Evolutionary conservation across 2,329 filamentous ascomycete species (phyloP), one percentile per base, ranked within the genome.

Genomic region (Salinomyces thailandicus): DNA sequence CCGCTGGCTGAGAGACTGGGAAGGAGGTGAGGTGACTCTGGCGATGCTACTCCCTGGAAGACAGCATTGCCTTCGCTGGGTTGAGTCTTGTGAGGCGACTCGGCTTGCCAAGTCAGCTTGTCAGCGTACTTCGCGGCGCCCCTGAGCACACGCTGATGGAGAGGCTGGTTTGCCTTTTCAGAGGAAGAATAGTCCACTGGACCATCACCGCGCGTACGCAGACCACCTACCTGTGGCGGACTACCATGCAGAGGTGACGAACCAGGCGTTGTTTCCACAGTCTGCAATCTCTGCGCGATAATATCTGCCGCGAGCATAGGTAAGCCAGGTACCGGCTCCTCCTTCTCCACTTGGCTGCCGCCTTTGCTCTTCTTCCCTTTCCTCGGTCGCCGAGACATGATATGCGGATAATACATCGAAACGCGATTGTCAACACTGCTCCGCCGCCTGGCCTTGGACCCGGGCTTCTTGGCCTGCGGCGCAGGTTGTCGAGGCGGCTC

Each of bases 221-320:
- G 12, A 18, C 7, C 7, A 7, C 20, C 20, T 7, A n/a, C 20
- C 7, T 24, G 7, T 7, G 7, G 7, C 7, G 7, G 20, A n/a
- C 20, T 24, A n/a, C 20, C 20, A n/a, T n/a, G 20, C 20, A 35
- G 18, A 9, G 29, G 15, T n/a, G 43, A 30, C 15, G 31, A 26
- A 18, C 20, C 37, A n/a, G 19, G 43, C 12, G 34, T 46, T 13
- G 29, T 41, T 20, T 41, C 38, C 7, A 46, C 43, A 7, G 33
- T 16, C 15, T 35, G 11, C 5, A 28, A 15, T 14, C 16, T 26
- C 22, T 44, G 37, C 3, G 45, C 48, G 19, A 50, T 43, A 37
- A 52, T 41, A 7, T 46, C 44, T 17, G 49, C 36, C 2, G 44
- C 43, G 7, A 50, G 41, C 8, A 50, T 28, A 7, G 49, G 46